Evolutionary conservation across 2,329 filamentous ascomycete genomes (phyloP), one percentile per base, ranked within the genome.

Genomic region (Paracoccidioides lutzii): DNA sequence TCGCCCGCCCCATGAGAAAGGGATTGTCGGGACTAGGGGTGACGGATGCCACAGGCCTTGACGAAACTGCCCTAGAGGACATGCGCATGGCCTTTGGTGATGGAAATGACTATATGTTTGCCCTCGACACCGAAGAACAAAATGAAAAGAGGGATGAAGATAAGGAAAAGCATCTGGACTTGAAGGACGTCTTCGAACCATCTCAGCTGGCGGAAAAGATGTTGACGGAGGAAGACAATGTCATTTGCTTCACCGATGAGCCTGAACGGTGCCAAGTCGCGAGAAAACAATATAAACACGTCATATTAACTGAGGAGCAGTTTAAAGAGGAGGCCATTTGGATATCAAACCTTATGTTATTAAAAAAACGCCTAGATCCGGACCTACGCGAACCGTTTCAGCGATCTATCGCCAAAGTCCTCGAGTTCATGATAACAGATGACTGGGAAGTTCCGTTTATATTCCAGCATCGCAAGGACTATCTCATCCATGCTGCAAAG

Each of bases 121-220:
- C 91, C 7, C 75, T 98, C 50, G 87, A 91, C 53, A 78, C 91
- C 65, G 90, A 97, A 70, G 87, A 93, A 48, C 85, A 90, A 52
- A 86, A 90, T 61, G 79, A 83, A 56, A 88, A 94, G 61, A 84
- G 88, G 50, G 83, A 86, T 56, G 79, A 87, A 61, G 81, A 84
- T 58, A 87, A 88, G 59, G 88, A 94, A 61, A 87, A 90, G 64
- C 84, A 85, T 46, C 82, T 97, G 44, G 89, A 96, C 71, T 81
- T 98, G 59, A 96, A 97, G 74, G 91, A 98, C 68, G 91, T 98
- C 52, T 98, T 98, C 65, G 93, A 98, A 71, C 93, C 93, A 0
- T 95, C 90, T 2, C 90, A 98, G 69, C 80, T 98, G 42, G 84
- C 86, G 56, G 93, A 98, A 73, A 91, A 89, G 73, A 86, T 97